Conservation (phyloP, 805 yeast genomes). For the Nakazawaea sp. region DNA sequence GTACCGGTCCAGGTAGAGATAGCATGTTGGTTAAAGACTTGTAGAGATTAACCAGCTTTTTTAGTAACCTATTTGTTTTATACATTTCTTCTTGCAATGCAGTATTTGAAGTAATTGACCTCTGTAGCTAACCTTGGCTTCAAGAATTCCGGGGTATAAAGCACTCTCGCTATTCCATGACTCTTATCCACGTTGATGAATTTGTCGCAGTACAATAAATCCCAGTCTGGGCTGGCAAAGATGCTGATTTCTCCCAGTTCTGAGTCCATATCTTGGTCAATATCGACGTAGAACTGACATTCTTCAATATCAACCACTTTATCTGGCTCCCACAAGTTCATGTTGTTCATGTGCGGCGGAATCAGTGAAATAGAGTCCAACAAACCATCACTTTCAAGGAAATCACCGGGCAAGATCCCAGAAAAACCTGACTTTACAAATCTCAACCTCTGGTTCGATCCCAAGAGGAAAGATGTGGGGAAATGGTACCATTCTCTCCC, state of each 20-base stretch:
- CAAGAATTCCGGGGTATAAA: slow-evolving; percentile 39
- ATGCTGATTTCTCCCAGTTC: slow-evolving; percentile 34
- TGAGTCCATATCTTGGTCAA: slow-evolving; percentile 37
- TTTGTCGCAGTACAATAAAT: slow-evolving; percentile 35
- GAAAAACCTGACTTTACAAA: slow-evolving; percentile 76
- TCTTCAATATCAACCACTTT: slow-evolving; percentile 40
- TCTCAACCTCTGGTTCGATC: slow-evolving; percentile 51
- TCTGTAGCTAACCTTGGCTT: slow-evolving; percentile 21
- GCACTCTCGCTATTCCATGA: slow-evolving; percentile 43
- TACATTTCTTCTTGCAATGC: slow-evolving; percentile 32
- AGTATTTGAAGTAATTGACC: slow-evolving; percentile 43
- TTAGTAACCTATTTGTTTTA: too few relatives aligned
- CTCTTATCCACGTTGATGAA: slow-evolving; percentile 51
- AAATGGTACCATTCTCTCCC: slow-evolving; percentile 95
- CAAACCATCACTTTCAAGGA: slow-evolving; percentile 34
- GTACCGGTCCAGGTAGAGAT: slow-evolving; percentile 97
- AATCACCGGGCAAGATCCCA: slow-evolving; percentile 87
- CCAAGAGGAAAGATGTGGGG: slow-evolving; percentile 82
- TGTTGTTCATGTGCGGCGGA: slow-evolving; percentile 70
- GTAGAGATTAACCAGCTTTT: too few relatives aligned
- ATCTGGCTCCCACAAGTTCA: slow-evolving; percentile 56
- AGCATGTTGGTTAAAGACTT: slow-evolving; percentile 67
- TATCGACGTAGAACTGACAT: slow-evolving; percentile 73
- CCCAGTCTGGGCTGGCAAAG: slow-evolving; percentile 36
- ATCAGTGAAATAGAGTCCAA: slow-evolving; percentile 32